Evolutionary conservation across 495 filamentous ascomycete species (phyloP).

Genomic region (Lepraria neglecta): DNA sequence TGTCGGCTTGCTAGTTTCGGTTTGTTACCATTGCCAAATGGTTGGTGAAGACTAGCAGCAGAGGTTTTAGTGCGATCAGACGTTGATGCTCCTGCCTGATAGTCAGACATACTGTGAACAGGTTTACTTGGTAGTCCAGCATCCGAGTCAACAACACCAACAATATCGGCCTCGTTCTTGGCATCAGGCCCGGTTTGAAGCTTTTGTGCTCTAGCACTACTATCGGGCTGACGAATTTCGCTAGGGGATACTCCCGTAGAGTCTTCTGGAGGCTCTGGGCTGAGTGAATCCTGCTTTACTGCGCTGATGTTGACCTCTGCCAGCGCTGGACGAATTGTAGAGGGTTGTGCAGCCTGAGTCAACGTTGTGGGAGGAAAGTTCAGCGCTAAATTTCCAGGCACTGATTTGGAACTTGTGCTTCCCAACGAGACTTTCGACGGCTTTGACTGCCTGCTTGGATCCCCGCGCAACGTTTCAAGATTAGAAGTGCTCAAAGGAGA

Average conservation of each 20-base stretch:
- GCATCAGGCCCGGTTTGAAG: neutral
- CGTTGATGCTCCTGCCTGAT: neutral
- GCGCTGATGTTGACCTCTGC: slow-evolving; percentile 54
- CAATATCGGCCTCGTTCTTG: neutral
- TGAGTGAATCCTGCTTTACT: slow-evolving; percentile 37
- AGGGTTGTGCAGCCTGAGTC: slow-evolving; percentile 9
- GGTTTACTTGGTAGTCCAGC: neutral
- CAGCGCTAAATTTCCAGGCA: slow-evolving; percentile 36
- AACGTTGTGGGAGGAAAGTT: slow-evolving; percentile 11
- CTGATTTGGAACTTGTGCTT: slow-evolving; percentile 43
- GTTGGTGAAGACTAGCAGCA: neutral
- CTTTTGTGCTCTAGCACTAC: neutral
- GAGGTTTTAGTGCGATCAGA: slow-evolving; percentile 3
- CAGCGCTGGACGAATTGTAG: slow-evolving; percentile 36
- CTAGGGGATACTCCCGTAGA: neutral
- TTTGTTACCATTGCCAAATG: neutral
- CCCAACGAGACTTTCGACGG: slow-evolving; percentile 52
- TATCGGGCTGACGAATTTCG: neutral
- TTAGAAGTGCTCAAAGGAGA: neutral
- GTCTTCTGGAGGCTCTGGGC: slow-evolving; percentile 9
- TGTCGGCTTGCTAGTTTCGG: neutral
- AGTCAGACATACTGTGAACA: neutral
- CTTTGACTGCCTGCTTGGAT: slow-evolving; percentile 39
- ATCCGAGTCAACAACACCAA: neutral
- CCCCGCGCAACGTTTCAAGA: neutral